Evolutionary conservation across 2,329 filamentous ascomycete genomes (phyloP).

Genomic region (Ramichloridium luteum): DNA sequence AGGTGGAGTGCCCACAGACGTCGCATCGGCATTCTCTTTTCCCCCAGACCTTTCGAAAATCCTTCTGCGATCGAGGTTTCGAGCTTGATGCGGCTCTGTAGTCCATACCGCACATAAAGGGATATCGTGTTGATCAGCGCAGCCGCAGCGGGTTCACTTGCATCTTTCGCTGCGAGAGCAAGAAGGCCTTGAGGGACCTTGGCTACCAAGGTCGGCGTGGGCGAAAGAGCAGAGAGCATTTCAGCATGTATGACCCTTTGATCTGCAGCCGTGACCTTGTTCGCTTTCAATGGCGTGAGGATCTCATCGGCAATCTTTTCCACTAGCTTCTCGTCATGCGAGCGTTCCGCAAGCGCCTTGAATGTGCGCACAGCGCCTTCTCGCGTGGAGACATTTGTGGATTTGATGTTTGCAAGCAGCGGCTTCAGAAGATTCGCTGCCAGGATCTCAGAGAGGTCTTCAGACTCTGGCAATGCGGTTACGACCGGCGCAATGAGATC

Average conservation of each 20-base stretch:
- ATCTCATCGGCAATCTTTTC: constrained; percentile 66
- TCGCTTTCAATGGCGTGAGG: constrained; percentile 62
- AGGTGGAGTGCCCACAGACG: constrained; percentile 69
- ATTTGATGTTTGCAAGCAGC: constrained; percentile 80
- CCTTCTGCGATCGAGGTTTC: constrained; percentile 57
- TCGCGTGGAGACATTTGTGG: constrained; percentile 67
- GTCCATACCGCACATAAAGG: constrained; percentile 49
- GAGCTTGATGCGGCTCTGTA: constrained; percentile 49
- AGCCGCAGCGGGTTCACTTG: constrained; percentile 70
- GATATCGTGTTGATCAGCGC: constrained; percentile 63
- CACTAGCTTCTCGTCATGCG: constrained; percentile 45
- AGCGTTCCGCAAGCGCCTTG: constrained; percentile 51
- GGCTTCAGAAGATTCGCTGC: constrained; percentile 67
- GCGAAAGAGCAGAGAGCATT: constrained; percentile 56
- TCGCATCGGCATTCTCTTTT: constrained; percentile 69
- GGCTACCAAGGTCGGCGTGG: constrained; percentile 49
- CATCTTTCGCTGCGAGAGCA: constrained; percentile 64
- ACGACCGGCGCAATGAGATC: constrained; percentile 66
- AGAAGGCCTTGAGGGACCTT: constrained; percentile 57
- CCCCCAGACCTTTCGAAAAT: constrained; percentile 67
- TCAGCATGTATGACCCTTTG: constrained; percentile 74
- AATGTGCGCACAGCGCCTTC: constrained; percentile 66
- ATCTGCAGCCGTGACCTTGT: constrained; percentile 74
- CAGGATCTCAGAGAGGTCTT: constrained; percentile 69
- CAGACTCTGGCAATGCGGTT: constrained; percentile 50